Evolutionary conservation across 169 alveolate species (phyloP).

Genomic region (Cryptosporidium sp.): DNA sequence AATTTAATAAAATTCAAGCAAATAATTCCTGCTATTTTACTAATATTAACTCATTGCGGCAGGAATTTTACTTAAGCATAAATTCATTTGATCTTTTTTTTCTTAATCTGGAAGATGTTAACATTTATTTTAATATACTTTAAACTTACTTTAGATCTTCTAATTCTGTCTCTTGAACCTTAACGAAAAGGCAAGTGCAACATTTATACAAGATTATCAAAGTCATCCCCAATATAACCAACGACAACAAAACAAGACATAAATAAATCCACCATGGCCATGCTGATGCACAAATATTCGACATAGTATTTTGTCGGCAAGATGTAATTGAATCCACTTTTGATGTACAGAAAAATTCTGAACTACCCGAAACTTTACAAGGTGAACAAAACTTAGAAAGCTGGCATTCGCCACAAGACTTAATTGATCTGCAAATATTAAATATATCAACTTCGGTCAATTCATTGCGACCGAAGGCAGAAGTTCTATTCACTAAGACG

Average conservation of each 20-base stretch:
- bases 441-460: constrained; percentile 32
- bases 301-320: constrained; percentile 25
- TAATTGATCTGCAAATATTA: constrained; percentile 17
- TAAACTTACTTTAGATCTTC: constrained; percentile 43
- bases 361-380: constrained; percentile 1
- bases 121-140: neutral
- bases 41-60: constrained; percentile 18
- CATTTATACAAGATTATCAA: constrained; percentile 37
- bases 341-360: constrained; percentile 61
- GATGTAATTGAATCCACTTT: constrained; percentile 59
- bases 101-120: neutral
- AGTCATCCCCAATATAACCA: constrained; percentile 37
- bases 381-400: constrained; percentile 59
- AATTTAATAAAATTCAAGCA: neutral
- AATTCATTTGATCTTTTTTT: constrained; percentile 4
- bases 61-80: neutral
- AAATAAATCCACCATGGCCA: constrained; percentile 74
- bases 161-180: constrained; percentile 50
- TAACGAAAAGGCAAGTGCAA: constrained; percentile 59
- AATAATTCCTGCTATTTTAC: neutral
- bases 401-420: constrained; percentile 60
- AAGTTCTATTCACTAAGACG: neutral
- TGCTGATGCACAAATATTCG: constrained; percentile 45
- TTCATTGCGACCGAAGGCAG: neutral
- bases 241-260: constrained; percentile 18